A percentile compares a stretch with the other conserved stretches of the same genome.
phyloP scores from a whole-genome alignment of 2,329 filamentous ascomycete genomes.

The Penicillium sp. region DNA sequence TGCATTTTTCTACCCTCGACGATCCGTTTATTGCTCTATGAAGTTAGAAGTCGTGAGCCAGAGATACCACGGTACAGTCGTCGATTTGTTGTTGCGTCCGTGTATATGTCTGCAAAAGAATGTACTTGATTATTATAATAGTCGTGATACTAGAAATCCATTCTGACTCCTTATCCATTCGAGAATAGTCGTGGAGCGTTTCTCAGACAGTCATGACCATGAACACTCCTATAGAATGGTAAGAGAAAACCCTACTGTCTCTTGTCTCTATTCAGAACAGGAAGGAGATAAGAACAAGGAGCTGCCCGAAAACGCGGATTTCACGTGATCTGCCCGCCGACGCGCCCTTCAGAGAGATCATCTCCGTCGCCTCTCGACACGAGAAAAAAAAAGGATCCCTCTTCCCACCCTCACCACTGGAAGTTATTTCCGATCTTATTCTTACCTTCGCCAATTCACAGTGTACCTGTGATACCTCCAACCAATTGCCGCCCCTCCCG shows the following conservation, averaged over 20 bases:
- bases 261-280: background rate
- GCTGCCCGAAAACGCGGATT: conserved; percentile 13
- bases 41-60: conserved; percentile 41
- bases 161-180: background rate
- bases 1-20: conserved; percentile 32
- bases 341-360: conserved; percentile 34
- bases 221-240: too few species aligned
- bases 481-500: conserved; percentile 1
- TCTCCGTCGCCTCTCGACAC: conserved; percentile 28
- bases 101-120: conserved; percentile 22
- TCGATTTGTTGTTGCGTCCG: conserved; percentile 20
- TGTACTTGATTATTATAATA: conserved; percentile 8
- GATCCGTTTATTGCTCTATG: conserved; percentile 31
- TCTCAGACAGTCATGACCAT: background rate
- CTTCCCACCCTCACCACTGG: background rate
- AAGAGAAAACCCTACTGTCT: background rate
- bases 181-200: background rate
- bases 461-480: conserved; percentile 1
- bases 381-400: conserved; percentile 19
- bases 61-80: conserved; percentile 43
- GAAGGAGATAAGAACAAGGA: background rate
- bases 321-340: conserved; percentile 33
- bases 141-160: background rate
- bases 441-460: background rate
- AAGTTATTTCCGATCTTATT: background rate